Percentiles rank a stretch among this genome's conserved stretches.
These are phyloP conservation scores for Cutaneotrichosporon mucoides DNA, from an alignment of 1,284 basidiomycete species.

Conservation along the genomic window DNA sequence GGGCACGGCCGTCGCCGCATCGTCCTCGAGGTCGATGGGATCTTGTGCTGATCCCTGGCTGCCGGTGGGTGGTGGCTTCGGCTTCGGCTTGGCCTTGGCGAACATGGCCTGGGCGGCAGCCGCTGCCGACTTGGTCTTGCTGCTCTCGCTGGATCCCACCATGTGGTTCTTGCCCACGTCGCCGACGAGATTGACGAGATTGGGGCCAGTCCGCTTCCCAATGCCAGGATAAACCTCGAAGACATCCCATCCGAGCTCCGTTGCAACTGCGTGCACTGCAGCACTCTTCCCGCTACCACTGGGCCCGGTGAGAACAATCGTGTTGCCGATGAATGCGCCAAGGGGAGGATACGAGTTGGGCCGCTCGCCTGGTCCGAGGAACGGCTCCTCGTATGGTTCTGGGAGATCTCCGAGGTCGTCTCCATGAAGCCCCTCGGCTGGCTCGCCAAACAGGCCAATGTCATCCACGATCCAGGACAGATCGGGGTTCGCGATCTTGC, in stretches of 20 bases:
- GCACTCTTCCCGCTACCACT: constrained; percentile 87
- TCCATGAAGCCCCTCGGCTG: constrained; percentile 11
- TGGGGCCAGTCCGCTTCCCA: constrained; percentile 74
- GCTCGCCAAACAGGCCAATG: constrained; percentile 33
- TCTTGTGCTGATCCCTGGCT: constrained; percentile 25
- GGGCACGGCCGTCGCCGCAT: too few relatives aligned
- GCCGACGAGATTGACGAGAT: constrained; percentile 76
- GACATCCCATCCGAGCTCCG: constrained; percentile 89
- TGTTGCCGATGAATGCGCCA: constrained; percentile 60
- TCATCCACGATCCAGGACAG: constrained; percentile 49
- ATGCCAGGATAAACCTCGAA: constrained; percentile 98
- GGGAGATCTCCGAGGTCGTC: constrained; percentile 18
- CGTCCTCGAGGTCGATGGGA: constrained; percentile 29
- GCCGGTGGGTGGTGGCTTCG: neutral
- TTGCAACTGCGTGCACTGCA: constrained; percentile 85
- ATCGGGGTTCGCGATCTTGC: constrained; percentile 19
- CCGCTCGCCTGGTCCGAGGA: constrained; percentile 18
- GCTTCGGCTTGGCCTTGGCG: neutral
- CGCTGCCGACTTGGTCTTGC: neutral
- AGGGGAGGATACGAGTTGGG: constrained; percentile 34
- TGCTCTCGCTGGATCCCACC: constrained; percentile 48
- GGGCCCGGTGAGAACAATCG: constrained; percentile 78
- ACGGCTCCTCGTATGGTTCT: constrained; percentile 23
- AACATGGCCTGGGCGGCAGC: constrained; percentile 9
- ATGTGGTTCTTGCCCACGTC: constrained; percentile 91